Conservation (phyloP, 2,329 filamentous ascomycete genomes). For the Sporothrix brunneoviolacea region DNA sequence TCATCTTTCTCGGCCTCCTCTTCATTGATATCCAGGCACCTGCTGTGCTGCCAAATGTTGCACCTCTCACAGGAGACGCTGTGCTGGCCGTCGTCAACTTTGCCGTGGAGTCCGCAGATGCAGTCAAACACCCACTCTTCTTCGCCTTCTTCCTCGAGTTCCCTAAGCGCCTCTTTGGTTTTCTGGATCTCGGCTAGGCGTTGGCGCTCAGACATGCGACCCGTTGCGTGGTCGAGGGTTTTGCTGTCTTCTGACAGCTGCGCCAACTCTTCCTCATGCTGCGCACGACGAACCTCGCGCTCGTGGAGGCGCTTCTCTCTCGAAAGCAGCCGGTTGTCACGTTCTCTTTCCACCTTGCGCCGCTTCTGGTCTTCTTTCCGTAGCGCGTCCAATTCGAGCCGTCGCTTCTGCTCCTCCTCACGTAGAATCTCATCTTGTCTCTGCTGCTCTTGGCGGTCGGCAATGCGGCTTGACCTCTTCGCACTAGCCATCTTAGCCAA, state of each 20-base stretch:
- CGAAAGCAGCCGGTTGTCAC: conserved; percentile 73
- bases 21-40: conserved; percentile 75
- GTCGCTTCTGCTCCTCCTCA: conserved; percentile 62
- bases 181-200: conserved; percentile 77
- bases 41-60: conserved; percentile 95
- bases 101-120: conserved; percentile 80
- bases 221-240: conserved; percentile 46
- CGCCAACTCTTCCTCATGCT: conserved; percentile 77
- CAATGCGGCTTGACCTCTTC: conserved; percentile 87
- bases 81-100: conserved; percentile 90
- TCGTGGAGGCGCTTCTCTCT: conserved; percentile 81
- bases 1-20: conserved; percentile 74
- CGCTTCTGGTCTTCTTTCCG: conserved; percentile 60
- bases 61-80: conserved; percentile 91
- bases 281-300: conserved; percentile 72
- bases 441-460: conserved; percentile 71
- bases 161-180: conserved; percentile 67
- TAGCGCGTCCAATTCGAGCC: conserved; percentile 57
- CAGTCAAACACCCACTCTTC: conserved; percentile 96
- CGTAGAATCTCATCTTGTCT: conserved; percentile 63
- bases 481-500: conserved; percentile 85
- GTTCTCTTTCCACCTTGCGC: conserved; percentile 58
- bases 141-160: conserved; percentile 59
- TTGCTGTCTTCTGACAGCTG: conserved; percentile 71
- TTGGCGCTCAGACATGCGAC: conserved; percentile 68